These are phyloP conservation scores for Colletotrichum destructivum DNA, from an alignment of 2,329 filamentous ascomycete species.

Conservation along the genomic window DNA sequence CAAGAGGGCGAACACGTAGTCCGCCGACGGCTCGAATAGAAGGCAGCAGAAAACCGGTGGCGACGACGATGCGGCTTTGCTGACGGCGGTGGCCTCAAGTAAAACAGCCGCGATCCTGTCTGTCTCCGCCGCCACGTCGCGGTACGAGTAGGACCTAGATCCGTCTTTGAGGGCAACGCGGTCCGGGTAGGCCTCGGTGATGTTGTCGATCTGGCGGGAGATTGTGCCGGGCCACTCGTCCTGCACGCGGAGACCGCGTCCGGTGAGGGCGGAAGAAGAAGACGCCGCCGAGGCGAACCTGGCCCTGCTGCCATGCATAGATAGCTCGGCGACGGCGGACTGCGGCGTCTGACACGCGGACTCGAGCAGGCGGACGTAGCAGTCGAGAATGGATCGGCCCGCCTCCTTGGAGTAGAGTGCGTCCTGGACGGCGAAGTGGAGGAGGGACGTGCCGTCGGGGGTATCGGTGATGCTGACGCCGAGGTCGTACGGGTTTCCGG, in stretches of 20 bases:
- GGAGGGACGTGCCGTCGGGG: not conserved
- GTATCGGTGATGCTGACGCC: slow-evolving; percentile 19
- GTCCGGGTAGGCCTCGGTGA: not conserved
- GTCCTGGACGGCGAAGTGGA: slow-evolving; percentile 5
- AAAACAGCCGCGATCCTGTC: not conserved
- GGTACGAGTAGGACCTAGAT: not conserved
- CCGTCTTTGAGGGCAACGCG: slow-evolving; percentile 16
- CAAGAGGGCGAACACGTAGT: slow-evolving; percentile 56
- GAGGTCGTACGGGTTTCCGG: slow-evolving; percentile 22
- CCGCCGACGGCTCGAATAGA: slow-evolving; percentile 37
- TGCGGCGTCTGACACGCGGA: not conserved
- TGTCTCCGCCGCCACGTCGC: not conserved
- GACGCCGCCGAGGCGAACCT: not conserved
- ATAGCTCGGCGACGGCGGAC: not conserved
- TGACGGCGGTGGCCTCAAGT: slow-evolving; percentile 52
- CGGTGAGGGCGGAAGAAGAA: not conserved
- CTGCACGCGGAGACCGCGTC: not conserved
- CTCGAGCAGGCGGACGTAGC: not conserved
- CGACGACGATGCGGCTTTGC: slow-evolving; percentile 52
- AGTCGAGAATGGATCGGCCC: not conserved
- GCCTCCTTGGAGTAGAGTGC: slow-evolving; percentile 12
- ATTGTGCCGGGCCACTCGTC: not conserved
- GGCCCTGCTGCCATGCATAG: not conserved
- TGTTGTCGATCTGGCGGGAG: slow-evolving; percentile 1
- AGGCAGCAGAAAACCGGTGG: slow-evolving; percentile 6